These are phyloP conservation scores for Taxillus chinensis DNA, from an alignment of 164 flowering plant genomes.

Conservation along the genomic window DNA sequence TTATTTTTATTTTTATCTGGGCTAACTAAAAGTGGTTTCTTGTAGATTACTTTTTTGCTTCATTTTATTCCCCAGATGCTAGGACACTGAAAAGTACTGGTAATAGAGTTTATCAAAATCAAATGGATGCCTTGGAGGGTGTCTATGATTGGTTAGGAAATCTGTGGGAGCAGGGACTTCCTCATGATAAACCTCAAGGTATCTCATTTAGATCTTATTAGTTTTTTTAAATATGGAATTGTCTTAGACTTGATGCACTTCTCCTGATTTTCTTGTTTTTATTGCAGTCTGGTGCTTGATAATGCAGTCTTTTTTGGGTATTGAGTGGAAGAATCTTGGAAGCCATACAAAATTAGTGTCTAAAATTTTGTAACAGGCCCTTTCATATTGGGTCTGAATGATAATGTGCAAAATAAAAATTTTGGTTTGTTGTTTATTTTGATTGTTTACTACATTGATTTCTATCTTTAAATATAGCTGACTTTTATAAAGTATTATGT, in stretches of 20 bases:
- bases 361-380: slow-evolving; percentile 73
- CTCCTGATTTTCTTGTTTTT: slow-evolving; percentile 2
- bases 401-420: slow-evolving; percentile 82
- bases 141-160: slow-evolving; percentile 65
- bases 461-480: background rate
- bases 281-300: slow-evolving; percentile 83
- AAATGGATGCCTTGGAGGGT: slow-evolving; percentile 36
- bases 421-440: slow-evolving; percentile 56
- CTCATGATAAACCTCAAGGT: slow-evolving; percentile 95
- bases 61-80: slow-evolving; percentile 20
- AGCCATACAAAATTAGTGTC: slow-evolving; percentile 43
- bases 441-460: background rate
- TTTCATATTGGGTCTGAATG: slow-evolving; percentile 68
- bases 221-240: background rate
- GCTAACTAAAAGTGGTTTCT: slow-evolving; percentile 4
- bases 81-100: slow-evolving; percentile 14
- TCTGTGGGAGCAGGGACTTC: slow-evolving; percentile 81
- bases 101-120: slow-evolving; percentile 21
- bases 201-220: slow-evolving; percentile 1
- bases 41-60: slow-evolving; percentile 63
- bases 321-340: slow-evolving; percentile 54
- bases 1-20: background rate
- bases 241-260: background rate
- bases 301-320: slow-evolving; percentile 78
- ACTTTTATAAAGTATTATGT: background rate